phyloP scores from a whole-genome alignment of 2,329 filamentous ascomycete species.

The Phaeosphaeriaceae sp. region DNA sequence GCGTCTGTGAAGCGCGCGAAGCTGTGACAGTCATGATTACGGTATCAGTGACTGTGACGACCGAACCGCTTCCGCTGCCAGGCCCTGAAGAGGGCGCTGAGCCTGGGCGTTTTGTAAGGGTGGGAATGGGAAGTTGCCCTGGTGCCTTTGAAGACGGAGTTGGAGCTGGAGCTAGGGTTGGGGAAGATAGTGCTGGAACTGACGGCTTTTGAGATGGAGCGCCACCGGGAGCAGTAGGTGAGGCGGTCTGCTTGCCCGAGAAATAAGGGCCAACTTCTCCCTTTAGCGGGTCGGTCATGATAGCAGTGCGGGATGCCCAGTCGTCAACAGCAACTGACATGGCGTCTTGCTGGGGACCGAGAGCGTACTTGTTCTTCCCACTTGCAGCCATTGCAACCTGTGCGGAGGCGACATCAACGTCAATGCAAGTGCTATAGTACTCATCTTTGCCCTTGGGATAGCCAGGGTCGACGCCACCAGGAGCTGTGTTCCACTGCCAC shows the following conservation, averaged over 20 bases:
- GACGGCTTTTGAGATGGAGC: conserved; percentile 1
- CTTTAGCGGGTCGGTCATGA: conserved; percentile 36
- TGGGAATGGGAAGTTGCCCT: conserved; percentile 21
- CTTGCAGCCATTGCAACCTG: conserved; percentile 36
- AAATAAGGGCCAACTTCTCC: conserved; percentile 39
- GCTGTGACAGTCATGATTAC: conserved; percentile 36
- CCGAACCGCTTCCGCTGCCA: conserved; percentile 3
- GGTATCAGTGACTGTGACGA: conserved; percentile 35
- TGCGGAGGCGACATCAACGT: conserved; percentile 54
- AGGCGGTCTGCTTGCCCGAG: conserved; percentile 14
- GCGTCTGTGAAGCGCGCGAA: conserved; percentile 9
- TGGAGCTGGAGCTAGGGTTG: not conserved
- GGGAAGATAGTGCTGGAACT: not conserved
- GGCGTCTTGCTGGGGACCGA: conserved; percentile 51
- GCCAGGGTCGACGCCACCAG: conserved; percentile 45
- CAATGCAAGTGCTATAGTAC: conserved; percentile 65
- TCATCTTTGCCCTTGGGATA: conserved; percentile 58
- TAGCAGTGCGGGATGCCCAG: conserved; percentile 51
- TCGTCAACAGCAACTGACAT: conserved; percentile 48
- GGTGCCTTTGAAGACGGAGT: conserved; percentile 3
- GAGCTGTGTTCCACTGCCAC: conserved; percentile 76
- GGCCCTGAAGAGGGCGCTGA: conserved; percentile 11
- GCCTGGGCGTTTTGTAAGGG: conserved; percentile 22
- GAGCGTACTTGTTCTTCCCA: conserved; percentile 23
- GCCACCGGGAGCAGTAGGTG: conserved; percentile 3